Evolutionary conservation across 345 rosid genomes (phyloP).

Genomic region (Gossypium turneri): DNA sequence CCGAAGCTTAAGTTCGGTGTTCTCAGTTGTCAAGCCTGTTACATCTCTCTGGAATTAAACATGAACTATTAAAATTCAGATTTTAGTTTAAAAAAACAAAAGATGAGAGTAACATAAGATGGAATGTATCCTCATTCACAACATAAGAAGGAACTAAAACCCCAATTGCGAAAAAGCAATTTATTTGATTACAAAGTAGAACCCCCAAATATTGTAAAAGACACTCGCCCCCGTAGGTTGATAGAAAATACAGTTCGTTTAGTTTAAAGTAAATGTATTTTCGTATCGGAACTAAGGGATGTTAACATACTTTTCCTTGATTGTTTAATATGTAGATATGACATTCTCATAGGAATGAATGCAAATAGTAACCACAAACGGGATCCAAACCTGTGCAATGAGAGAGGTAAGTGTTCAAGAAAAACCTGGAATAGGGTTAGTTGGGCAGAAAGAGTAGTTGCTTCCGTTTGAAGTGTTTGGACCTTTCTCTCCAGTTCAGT

Average conservation of each 20-base stretch:
- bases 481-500: conserved; percentile 80
- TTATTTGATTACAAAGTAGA: not conserved
- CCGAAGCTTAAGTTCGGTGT: conserved; percentile 86
- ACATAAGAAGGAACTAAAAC: not conserved
- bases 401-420: not conserved
- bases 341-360: not conserved
- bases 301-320: not conserved
- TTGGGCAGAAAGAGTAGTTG: conserved; percentile 84
- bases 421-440: conserved; percentile 74
- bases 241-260: not conserved
- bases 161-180: not conserved
- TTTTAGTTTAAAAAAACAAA: not conserved
- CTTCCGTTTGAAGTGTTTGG: conserved; percentile 85
- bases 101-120: not conserved
- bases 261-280: not conserved
- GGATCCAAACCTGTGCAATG: too few relatives aligned
- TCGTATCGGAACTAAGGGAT: not conserved
- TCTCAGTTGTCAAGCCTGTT: conserved; percentile 66
- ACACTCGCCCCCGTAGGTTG: not conserved
- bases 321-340: not conserved
- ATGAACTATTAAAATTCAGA: conserved; percentile 13
- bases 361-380: not conserved
- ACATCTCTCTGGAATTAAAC: conserved; percentile 68
- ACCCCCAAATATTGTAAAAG: conserved; percentile 6
- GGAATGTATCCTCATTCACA: not conserved